Evolutionary conservation across 768 basidiomycete genomes (phyloP).

Genomic region (Mycena latifolia): DNA sequence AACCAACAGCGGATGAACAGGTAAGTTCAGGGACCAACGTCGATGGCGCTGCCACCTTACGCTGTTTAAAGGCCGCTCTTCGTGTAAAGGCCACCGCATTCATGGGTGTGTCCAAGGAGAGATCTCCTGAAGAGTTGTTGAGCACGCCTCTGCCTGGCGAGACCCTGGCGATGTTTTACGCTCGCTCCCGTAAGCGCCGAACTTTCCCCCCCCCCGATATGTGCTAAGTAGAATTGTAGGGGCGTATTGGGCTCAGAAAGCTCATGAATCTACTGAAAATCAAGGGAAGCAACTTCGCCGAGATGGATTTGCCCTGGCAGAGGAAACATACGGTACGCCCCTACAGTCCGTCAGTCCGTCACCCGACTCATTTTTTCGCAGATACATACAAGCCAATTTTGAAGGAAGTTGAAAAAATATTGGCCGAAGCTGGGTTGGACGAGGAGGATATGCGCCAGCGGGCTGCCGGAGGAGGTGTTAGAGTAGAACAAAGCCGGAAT

Average conservation of each 20-base stretch:
- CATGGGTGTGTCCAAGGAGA: slow-evolving; percentile 75
- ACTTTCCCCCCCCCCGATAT: background rate
- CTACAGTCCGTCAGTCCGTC: background rate
- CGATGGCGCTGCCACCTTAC: background rate
- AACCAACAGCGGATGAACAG: slow-evolving; percentile 39
- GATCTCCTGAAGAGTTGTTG: slow-evolving; percentile 76
- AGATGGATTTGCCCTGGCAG: slow-evolving; percentile 83
- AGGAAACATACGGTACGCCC: slow-evolving; percentile 74
- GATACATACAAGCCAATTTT: slow-evolving; percentile 87
- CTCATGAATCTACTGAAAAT: slow-evolving; percentile 67
- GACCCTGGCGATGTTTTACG: slow-evolving; percentile 85
- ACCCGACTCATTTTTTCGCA: slow-evolving; percentile 42
- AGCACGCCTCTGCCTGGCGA: slow-evolving; percentile 90
- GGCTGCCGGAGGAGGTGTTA: slow-evolving; percentile 55
- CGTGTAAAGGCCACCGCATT: slow-evolving; percentile 52
- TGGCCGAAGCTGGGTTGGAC: slow-evolving; percentile 87
- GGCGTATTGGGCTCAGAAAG: slow-evolving; percentile 86
- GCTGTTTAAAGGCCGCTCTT: slow-evolving; percentile 44
- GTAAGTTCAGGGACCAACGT: background rate
- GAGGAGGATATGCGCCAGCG: slow-evolving; percentile 82
- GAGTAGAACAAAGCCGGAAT: slow-evolving; percentile 65
- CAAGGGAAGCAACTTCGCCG: slow-evolving; percentile 84
- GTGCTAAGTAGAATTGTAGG: slow-evolving; percentile 51
- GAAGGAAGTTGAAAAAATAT: slow-evolving; percentile 84
- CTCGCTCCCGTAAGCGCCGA: slow-evolving; percentile 73